Evolutionary conservation across 2,329 filamentous ascomycete genomes (phyloP), one percentile per base, ranked within the genome.

Genomic region (Zopfia rhizophila): DNA sequence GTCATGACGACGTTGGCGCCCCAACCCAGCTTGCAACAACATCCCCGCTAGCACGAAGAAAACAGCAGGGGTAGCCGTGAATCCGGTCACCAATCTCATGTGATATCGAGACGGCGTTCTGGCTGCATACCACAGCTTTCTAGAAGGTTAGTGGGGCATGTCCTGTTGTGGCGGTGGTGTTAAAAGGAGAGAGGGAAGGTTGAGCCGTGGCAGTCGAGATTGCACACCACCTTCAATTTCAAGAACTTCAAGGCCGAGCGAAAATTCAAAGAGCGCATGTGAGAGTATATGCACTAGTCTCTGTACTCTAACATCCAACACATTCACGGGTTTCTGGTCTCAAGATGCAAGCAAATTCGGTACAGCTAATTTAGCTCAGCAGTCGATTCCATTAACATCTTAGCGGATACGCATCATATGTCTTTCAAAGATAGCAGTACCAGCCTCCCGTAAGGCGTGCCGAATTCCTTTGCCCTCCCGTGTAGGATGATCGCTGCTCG

Each of bases 81-180:
- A 66, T 63, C 59, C 54, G 29, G 29, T 51, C 51, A 51, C 61
- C 61, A 63, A 65, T 65, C 48, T 46, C 56, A 61, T 64, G 58
- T 27, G 35, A 6, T 7, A 50, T 45, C 41, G 48, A 42, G 38
- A 42, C 48, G 43, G 43, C 39, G 16, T 48, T 53, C 31, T 47
- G 35, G 37, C 48, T 62, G n/a, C n/a, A n/a, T n/a, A n/a, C n/a
- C n/a, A n/a, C n/a, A n/a, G n/a, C n/a, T 48, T 54, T 48, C 38
- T 43, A 35, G 38, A 40, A 25, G 24, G 12, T 22, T 16, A 22
- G 25, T 50, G 43, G 25, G n/a, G n/a, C n/a, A n/a, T n/a, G n/a
- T n/a, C n/a, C 16, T n/a, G 38, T 33, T 30, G 24, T 51, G 38
- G 36, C 40, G 30, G 35, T 51, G 39, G 29, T 50, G 28, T 37